Evolutionary conservation across 345 rosid genomes (phyloP).

Genomic region (Eucalyptus brandiana): DNA sequence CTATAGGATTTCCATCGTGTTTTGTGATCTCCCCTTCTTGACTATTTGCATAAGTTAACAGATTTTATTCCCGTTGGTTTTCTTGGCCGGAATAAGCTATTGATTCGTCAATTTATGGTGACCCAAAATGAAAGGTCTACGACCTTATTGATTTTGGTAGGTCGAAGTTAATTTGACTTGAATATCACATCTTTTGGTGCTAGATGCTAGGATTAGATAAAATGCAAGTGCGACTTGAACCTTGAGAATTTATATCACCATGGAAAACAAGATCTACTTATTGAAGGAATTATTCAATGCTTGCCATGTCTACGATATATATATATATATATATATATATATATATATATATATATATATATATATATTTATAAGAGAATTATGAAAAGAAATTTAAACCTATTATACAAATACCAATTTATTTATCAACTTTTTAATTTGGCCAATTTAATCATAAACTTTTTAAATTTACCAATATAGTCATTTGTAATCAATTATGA

Average conservation of each 20-base stretch:
- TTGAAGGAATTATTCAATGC: neutral
- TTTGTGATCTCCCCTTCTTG: neutral
- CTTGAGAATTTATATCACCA: neutral
- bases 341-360: too few species aligned
- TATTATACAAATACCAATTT: neutral
- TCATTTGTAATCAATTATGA: rapidly evolving
- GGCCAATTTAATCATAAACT: rapidly evolving
- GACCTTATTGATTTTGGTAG: neutral
- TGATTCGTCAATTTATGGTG: neutral
- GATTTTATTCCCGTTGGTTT: neutral
- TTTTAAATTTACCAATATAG: neutral
- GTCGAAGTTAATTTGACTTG: neutral
- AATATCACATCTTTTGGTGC: neutral
- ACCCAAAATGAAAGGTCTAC: neutral
- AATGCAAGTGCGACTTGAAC: neutral
- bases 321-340: too few species aligned
- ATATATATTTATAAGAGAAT: too few species aligned
- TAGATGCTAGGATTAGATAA: neutral
- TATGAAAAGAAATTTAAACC: neutral
- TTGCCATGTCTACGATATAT: neutral
- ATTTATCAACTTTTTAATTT: neutral
- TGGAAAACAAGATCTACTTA: neutral
- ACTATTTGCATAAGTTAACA: neutral
- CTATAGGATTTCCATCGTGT: neutral
- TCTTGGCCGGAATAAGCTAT: neutral